phyloP scores from a whole-genome alignment of 352 stramenopile genomes.

The Phytopythium mirpurense region DNA sequence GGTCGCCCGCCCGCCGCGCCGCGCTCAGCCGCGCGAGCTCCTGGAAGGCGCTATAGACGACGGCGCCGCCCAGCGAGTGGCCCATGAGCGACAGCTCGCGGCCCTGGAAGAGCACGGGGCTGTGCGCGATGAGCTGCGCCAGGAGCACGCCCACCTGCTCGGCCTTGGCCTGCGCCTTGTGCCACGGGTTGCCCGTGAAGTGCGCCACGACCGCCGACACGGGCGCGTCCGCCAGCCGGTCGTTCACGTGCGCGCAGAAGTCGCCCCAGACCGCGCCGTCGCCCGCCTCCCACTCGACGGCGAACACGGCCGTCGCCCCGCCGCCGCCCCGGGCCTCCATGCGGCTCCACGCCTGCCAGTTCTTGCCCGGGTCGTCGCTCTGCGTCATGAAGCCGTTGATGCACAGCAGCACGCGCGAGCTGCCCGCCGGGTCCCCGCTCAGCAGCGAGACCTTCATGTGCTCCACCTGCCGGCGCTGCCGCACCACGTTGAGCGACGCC shows the following conservation, averaged over 20 bases:
- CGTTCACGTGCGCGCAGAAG: slow-evolving; percentile 71
- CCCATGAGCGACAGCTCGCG: slow-evolving; percentile 68
- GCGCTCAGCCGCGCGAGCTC: slow-evolving; percentile 47
- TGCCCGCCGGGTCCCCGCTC: slow-evolving; percentile 50
- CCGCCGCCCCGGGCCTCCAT: slow-evolving; percentile 6
- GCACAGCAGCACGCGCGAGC: slow-evolving; percentile 64
- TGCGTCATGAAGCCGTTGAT: slow-evolving; percentile 89
- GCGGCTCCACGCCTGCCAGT: slow-evolving; percentile 55
- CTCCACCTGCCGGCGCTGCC: slow-evolving; percentile 58
- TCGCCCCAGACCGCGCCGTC: slow-evolving; percentile 69
- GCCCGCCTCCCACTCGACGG: slow-evolving; percentile 75
- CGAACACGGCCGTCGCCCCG: slow-evolving; percentile 39
- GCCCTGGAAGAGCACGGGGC: slow-evolving; percentile 37
- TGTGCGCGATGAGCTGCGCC: slow-evolving; percentile 51
- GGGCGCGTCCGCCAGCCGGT: slow-evolving; percentile 42
- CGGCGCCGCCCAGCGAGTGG: slow-evolving; percentile 72
- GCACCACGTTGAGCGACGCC: slow-evolving; percentile 65
- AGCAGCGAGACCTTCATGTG: slow-evolving; percentile 61
- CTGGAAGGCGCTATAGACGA: slow-evolving; percentile 70
- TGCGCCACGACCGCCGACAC: slow-evolving; percentile 61
- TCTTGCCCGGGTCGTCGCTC: slow-evolving; percentile 48
- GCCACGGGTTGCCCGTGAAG: slow-evolving; percentile 80
- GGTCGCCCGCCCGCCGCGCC: slow-evolving; percentile 4
- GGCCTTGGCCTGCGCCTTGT: slow-evolving; percentile 77
- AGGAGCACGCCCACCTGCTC: slow-evolving; percentile 71